A percentile compares a stretch with the other conserved stretches of the same genome.
Evolutionary conservation across 2,329 filamentous ascomycete genomes (phyloP).

Genomic region (Claviceps sorghi): DNA sequence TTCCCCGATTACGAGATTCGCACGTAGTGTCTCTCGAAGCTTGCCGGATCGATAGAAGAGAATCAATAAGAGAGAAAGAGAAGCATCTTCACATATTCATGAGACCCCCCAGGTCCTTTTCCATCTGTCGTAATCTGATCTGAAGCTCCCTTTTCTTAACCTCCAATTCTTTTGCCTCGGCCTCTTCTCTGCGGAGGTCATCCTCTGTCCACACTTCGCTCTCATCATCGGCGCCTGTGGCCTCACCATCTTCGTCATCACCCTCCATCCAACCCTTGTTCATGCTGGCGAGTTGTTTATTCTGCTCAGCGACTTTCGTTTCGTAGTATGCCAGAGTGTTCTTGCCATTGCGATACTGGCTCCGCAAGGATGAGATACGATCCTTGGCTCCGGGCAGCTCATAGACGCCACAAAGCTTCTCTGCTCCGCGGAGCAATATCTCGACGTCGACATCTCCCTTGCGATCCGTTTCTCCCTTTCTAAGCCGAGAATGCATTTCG

Average conservation of each 20-base stretch:
- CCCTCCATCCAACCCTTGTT: slow-evolving; percentile 47
- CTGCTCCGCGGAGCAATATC: slow-evolving; percentile 67
- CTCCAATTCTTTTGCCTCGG: slow-evolving; percentile 44
- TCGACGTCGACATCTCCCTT: slow-evolving; percentile 72
- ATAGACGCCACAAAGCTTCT: slow-evolving; percentile 82
- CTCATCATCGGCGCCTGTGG: slow-evolving; percentile 36
- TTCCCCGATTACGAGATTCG: background rate
- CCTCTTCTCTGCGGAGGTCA: slow-evolving; percentile 54
- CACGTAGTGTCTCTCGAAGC: too few species aligned
- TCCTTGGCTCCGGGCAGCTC: slow-evolving; percentile 66
- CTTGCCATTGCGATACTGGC: slow-evolving; percentile 54
- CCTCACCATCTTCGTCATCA: slow-evolving; percentile 40
- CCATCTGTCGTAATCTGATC: slow-evolving; percentile 35
- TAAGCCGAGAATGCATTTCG: slow-evolving; percentile 71
- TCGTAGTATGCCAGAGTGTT: slow-evolving; percentile 72
- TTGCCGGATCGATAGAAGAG: background rate
- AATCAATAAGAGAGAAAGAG: background rate
- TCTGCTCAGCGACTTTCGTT: slow-evolving; percentile 61
- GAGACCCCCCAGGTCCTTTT: slow-evolving; percentile 40
- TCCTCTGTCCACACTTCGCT: slow-evolving; percentile 47
- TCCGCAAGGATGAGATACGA: slow-evolving; percentile 57
- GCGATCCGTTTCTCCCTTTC: slow-evolving; percentile 34
- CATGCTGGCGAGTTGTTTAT: slow-evolving; percentile 56
- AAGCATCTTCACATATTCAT: slow-evolving; percentile 30
- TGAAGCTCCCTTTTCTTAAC: slow-evolving; percentile 42